phyloP scores from a whole-genome alignment of 345 rosid species.

The Rhodamnia argentea region DNA sequence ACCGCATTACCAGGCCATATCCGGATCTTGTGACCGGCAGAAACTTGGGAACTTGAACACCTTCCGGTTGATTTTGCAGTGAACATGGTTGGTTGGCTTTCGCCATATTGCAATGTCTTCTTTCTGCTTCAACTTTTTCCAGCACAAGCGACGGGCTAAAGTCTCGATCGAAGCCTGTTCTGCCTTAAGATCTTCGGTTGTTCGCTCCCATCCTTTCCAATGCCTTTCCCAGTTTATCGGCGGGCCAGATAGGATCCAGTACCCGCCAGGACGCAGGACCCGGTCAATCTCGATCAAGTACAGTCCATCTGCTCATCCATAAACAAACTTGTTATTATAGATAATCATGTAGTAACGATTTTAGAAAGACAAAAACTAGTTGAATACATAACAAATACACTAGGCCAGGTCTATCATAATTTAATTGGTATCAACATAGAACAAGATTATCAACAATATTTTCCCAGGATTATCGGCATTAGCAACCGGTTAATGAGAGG shows the following conservation, averaged over 20 bases:
- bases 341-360: not conserved
- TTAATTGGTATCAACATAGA: no score
- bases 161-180: conserved; percentile 53
- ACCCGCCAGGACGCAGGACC: conserved; percentile 79
- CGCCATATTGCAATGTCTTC: conserved; percentile 79
- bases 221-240: conserved; percentile 78
- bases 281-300: conserved; percentile 78
- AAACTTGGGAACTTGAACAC: conserved; percentile 51
- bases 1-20: conserved; percentile 62
- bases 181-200: conserved; percentile 37
- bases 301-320: conserved; percentile 35
- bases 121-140: conserved; percentile 66
- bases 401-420: not conserved
- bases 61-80: conserved; percentile 43
- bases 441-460: not conserved
- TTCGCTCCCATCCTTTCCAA: conserved; percentile 78
- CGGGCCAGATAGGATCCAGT: conserved; percentile 94
- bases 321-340: not conserved
- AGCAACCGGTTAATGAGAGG: not conserved
- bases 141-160: conserved; percentile 63
- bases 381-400: not conserved
- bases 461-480: not conserved
- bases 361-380: not conserved
- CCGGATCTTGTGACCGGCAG: conserved; percentile 58
- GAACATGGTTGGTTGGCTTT: conserved; percentile 75